These are phyloP conservation scores for Elsinoe perseae DNA, from an alignment of 2,329 filamentous ascomycete species.

Conservation along the genomic window DNA sequence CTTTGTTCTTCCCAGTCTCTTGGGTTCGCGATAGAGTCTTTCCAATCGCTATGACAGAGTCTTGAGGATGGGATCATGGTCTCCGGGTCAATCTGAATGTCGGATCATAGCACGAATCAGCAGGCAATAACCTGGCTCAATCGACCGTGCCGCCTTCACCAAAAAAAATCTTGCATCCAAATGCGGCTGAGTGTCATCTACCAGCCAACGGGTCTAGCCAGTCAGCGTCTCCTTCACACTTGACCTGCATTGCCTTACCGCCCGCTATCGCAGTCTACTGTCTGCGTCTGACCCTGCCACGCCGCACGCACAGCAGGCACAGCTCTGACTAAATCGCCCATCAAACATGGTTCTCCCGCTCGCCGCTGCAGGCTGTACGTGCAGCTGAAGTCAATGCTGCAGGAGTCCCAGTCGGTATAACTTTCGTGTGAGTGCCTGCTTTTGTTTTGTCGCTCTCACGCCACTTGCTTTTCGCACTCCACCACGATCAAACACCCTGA, in stretches of 20 bases:
- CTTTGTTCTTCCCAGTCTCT: not conserved
- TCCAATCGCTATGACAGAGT: no score
- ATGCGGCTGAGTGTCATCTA: conserved; percentile 2
- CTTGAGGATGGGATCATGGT: not conserved
- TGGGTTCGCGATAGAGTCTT: no score
- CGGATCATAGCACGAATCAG: no score
- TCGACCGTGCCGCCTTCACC: not conserved
- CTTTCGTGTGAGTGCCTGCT: not conserved
- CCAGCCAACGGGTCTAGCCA: not conserved
- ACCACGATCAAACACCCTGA: not conserved
- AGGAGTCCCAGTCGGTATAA: not conserved
- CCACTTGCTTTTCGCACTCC: not conserved
- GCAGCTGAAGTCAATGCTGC: not conserved
- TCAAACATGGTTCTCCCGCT: not conserved
- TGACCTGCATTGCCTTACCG: conserved; percentile 3
- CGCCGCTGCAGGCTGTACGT: not conserved
- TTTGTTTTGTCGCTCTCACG: not conserved
- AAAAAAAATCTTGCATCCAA: not conserved
- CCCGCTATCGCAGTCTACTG: not conserved
- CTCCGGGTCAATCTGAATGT: no score
- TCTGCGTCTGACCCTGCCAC: not conserved
- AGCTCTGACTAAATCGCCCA: not conserved
- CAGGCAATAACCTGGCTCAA: no score
- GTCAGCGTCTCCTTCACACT: not conserved
- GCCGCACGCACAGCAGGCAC: not conserved